phyloP scores from a whole-genome alignment of 129 eudicot species.

The Smallanthus sonchifolius region DNA sequence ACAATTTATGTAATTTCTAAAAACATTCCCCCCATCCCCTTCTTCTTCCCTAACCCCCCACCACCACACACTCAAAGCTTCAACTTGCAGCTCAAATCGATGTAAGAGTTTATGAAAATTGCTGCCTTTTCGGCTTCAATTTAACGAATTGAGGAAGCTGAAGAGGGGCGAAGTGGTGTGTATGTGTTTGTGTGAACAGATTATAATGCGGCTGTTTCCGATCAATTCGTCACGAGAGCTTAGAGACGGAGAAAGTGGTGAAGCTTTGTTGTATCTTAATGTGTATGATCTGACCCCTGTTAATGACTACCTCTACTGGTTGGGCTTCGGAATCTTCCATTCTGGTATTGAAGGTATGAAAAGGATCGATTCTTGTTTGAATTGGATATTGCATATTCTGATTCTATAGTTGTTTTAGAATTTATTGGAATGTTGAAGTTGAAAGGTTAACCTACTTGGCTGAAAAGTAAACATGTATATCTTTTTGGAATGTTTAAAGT shows the following conservation, averaged over 20 bases:
- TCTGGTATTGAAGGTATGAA: constrained; percentile 86
- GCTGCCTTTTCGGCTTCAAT: no score
- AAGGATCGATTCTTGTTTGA: constrained; percentile 12
- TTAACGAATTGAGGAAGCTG: not conserved
- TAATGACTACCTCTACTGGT: constrained; percentile 82
- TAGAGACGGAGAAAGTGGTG: constrained; percentile 39
- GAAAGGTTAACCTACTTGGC: constrained; percentile 7
- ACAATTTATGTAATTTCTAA: no score
- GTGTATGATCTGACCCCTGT: constrained; percentile 88
- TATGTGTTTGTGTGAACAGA: not conserved
- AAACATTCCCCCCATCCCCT: no score
- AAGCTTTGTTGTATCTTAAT: constrained; percentile 63
- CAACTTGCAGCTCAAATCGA: no score
- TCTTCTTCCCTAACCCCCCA: no score
- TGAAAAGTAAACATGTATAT: not conserved
- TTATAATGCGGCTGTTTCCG: constrained; percentile 65
- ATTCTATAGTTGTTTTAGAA: no score
- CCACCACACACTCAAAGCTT: no score
- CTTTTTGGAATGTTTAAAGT: not conserved
- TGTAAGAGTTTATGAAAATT: no score
- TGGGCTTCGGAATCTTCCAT: constrained; percentile 83
- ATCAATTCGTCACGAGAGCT: constrained; percentile 43
- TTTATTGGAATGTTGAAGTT: constrained; percentile 1
- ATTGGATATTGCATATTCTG: constrained; percentile 1
- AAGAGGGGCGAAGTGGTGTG: constrained; percentile 9